phyloP scores from a whole-genome alignment of 2,329 filamentous ascomycete species.

The Westerdykella sp. region DNA sequence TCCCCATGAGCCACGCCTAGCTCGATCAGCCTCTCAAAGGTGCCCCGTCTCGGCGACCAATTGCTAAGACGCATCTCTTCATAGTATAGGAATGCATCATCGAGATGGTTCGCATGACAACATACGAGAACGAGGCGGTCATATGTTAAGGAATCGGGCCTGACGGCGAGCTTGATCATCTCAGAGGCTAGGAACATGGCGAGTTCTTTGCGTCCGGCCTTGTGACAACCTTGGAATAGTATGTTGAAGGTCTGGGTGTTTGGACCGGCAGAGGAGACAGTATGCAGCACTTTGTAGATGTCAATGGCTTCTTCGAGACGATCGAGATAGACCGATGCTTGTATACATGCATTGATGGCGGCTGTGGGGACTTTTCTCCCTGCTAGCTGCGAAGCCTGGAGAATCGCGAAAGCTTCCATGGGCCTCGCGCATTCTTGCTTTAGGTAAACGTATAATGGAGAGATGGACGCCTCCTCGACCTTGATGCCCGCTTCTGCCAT shows the following conservation, averaged over 20 bases:
- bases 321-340: constrained; percentile 43
- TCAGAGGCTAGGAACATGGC: constrained; percentile 59
- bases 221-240: constrained; percentile 48
- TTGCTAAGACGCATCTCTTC: constrained; percentile 44
- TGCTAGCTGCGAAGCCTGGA: constrained; percentile 51
- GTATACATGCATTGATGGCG: constrained; percentile 48
- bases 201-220: constrained; percentile 42
- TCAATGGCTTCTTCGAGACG: constrained; percentile 49
- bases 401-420: constrained; percentile 48
- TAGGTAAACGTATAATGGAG: constrained; percentile 56
- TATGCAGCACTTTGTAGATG: constrained; percentile 57
- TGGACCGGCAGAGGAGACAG: constrained; percentile 42
- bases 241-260: constrained; percentile 56
- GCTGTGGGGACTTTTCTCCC: constrained; percentile 48
- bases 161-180: constrained; percentile 51
- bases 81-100: constrained; percentile 46
- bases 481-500: constrained; percentile 61
- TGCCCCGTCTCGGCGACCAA: constrained; percentile 23
- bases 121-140: constrained; percentile 57
- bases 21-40: constrained; percentile 28
- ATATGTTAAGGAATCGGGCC: constrained; percentile 55
- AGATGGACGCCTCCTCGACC: constrained; percentile 55
- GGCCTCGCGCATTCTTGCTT: constrained; percentile 43
- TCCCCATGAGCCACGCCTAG: constrained; percentile 22
- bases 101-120: constrained; percentile 33